Base-by-base conservation (phyloP, 2,329 filamentous ascomycete species). In the Zymoseptoria ardabiliae region DNA sequence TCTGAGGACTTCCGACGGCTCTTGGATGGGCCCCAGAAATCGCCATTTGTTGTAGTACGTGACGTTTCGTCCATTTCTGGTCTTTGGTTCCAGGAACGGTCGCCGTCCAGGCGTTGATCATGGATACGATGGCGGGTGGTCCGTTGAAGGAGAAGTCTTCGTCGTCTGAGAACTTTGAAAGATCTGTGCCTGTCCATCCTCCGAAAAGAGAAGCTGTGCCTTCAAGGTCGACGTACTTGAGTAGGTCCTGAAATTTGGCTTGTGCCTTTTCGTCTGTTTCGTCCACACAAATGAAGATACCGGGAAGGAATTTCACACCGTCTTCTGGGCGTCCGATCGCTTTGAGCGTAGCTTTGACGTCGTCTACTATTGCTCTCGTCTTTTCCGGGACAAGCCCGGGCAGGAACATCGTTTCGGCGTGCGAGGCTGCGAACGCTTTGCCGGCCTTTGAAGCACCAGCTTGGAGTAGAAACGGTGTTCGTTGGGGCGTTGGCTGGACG, bases 381-480 rank as follows among this genome's bases (percentile, higher is more conserved):
- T 75, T 70, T 58, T 75, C 75, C 0, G 77, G 73, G 13, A 74
- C 72, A 61, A 79, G 74, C 0, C 77, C 78, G 10, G 76, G 73
- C 0, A 80, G 60, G 61, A 80, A 80, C 49, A 80, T 79, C 0
- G 76, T 71, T 65, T 79, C 76, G 3, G 73, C 74, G 62, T 78
- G 73, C 45, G 72, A 73, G 4, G 76, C 75, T 6, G 76, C 78
- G 41, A 80, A 80, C 0, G 70, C 70, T 53, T 77, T 78, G 1
- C 78, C 78, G 1, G 77, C 76, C 25, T 75, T 73, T 3, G 74
- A 77, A 0, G 77, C 75, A 1, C 78, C 78, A 4, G 78, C 78
- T 63, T 80, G 78, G 66, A 84, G 81, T 0, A 84, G 72, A 59
- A 83, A 81, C 0, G 82, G 82, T 0, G 82, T 85, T 0, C 82